Base-by-base conservation (phyloP, 371 early-diverging fungal genomes). In the Paraphysoderma sedebokerense region DNA sequence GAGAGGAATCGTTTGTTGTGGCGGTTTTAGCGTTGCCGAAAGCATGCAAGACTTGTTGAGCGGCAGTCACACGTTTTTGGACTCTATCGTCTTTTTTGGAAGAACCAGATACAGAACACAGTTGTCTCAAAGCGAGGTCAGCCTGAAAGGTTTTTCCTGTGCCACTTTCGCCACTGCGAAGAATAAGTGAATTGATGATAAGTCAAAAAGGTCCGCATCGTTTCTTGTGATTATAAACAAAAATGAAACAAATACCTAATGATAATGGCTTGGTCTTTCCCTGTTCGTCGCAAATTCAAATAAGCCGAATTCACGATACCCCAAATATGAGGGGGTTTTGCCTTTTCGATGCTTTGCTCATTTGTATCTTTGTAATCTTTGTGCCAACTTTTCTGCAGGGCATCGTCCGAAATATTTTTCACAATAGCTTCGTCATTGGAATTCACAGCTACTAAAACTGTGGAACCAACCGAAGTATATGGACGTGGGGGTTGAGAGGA, bases 11-110 rank as follows among this genome's bases (percentile, higher is more conserved):
- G 33, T 55, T 57, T 60, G 87, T 90, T 45, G 72, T 64, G 0
- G 57, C 51, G 7, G 86, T 81, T 30, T 62, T 57, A 28, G 80
- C 71, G 65, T 82, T 82, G 35, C 90, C 87, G 54, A 89, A 82
- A 6, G 77, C 67, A 49, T 84, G 77, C 11, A 85, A 52, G 40
- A 87, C 67, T 24, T 66, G 64, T 26, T 71, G 70, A 1, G 77
- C 63, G 51, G 42, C 42, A 9, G 5, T 8, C 19, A 42, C 7
- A 22, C 42, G 42, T 0, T 8, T 6, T 17, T 12, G n/a, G 7
- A 42, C 11, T 7, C 17, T 8, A 17, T 42, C 42, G 42, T 42
- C 42, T 28, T 32, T 28, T 32, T 42, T 42, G 13, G 42, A 42
- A 17, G 24, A 3, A 31, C n/a, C 9, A 28, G 42, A 42, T 17